Evolutionary conservation across 75 land plant species (phyloP).

Genomic region (Selaginella tamariscina): DNA sequence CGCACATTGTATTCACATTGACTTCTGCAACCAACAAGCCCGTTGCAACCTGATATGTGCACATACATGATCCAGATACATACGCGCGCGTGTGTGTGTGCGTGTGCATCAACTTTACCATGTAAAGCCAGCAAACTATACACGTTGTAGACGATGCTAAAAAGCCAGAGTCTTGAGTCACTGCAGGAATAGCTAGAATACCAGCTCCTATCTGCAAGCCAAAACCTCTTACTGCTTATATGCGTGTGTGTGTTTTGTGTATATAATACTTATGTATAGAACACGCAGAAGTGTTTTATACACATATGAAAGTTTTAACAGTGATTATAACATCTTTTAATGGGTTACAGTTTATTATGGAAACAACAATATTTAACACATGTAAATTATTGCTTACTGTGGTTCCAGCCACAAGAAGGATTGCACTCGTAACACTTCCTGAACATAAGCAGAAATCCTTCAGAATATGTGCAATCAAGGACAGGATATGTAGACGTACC

Average conservation of each 20-base stretch:
- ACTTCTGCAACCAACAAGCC: conserved; percentile 94
- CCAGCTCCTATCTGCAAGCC: conserved; percentile 90
- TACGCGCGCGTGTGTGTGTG: neutral
- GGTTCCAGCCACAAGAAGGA: conserved; percentile 76
- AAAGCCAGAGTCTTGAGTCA: conserved; percentile 95
- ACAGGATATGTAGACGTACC: conserved; percentile 26
- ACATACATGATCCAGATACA: neutral
- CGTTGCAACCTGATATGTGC: conserved; percentile 64
- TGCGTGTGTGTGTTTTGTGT: too few species aligned
- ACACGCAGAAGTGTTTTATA: neutral
- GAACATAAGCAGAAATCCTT: conserved; percentile 1
- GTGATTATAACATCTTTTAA: neutral
- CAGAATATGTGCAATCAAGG: neutral
- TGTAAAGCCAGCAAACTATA: conserved; percentile 74
- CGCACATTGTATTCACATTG: conserved; percentile 95
- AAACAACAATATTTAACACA: too few species aligned
- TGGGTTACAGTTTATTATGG: too few species aligned
- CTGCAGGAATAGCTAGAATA: conserved; percentile 91
- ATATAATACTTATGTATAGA: conserved; percentile 20
- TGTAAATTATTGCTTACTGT: conserved; percentile 39
- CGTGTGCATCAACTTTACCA: conserved; percentile 39
- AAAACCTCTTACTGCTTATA: too few species aligned
- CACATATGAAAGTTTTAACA: neutral
- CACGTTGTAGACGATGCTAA: conserved; percentile 72
- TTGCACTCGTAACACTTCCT: conserved; percentile 59